These are phyloP conservation scores for Monotropa hypopitys DNA, from an alignment of 179 eudicot genomes.

Conservation along the genomic window DNA sequence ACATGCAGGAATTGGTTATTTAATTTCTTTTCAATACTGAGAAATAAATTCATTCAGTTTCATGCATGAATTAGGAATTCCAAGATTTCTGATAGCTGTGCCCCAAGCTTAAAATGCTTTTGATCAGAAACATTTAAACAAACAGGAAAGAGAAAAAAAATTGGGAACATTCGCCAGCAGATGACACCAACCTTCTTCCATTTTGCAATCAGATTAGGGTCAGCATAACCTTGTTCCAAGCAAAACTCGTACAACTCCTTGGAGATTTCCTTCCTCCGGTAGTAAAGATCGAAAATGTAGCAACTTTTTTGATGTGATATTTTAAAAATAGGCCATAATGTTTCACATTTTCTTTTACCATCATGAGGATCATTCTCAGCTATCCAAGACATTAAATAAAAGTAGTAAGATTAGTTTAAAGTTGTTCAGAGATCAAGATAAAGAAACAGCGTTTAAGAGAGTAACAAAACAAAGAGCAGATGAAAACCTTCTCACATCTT, in stretches of 20 bases:
- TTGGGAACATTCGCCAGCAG: not conserved
- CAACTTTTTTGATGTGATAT: constrained; percentile 56
- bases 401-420: not conserved
- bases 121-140: not conserved
- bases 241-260: constrained; percentile 51
- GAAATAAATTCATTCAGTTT: not conserved
- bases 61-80: not conserved
- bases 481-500: constrained; percentile 88
- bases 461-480: not conserved
- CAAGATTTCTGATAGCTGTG: not conserved
- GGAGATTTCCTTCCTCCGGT: constrained; percentile 50
- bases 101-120: not conserved
- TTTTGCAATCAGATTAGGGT: constrained; percentile 53
- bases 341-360: constrained; percentile 52
- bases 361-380: constrained; percentile 51
- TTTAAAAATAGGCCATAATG: constrained; percentile 52
- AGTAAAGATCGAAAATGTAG: constrained; percentile 41
- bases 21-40: not conserved
- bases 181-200: constrained; percentile 44
- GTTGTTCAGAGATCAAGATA: not conserved
- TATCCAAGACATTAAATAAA: constrained; percentile 12
- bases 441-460: not conserved
- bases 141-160: not conserved
- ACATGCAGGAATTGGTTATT: not conserved
- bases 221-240: constrained; percentile 59